phyloP scores from a whole-genome alignment of 1,139 yeast genomes.

The Geotrichum restrictum region DNA sequence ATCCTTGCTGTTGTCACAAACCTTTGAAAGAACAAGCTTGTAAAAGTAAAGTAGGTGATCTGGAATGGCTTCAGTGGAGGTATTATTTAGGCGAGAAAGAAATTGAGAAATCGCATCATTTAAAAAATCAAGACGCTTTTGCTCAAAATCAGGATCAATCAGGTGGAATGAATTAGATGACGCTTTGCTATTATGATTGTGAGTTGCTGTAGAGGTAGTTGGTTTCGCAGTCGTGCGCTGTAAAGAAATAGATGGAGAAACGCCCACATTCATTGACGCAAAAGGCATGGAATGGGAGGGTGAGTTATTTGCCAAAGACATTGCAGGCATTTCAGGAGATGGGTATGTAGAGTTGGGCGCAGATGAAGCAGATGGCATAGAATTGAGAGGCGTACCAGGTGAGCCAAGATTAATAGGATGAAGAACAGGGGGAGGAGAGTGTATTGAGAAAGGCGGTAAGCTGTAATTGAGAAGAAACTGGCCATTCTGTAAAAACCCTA shows the following conservation, averaged over 20 bases:
- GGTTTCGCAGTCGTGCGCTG: conserved; percentile 19
- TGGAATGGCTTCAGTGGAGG: conserved; percentile 29
- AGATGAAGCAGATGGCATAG: conserved; percentile 19
- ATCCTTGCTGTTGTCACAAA: conserved; percentile 21
- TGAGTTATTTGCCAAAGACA: conserved; percentile 23
- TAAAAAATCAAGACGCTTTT: conserved; percentile 24
- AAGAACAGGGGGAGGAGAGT: conserved; percentile 11
- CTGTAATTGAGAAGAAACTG: conserved; percentile 24
- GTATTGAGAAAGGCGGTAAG: conserved; percentile 1
- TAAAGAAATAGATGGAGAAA: conserved; percentile 18
- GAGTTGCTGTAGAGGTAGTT: conserved; percentile 7
- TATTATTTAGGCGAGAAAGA: conserved; percentile 27
- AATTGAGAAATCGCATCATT: conserved; percentile 23
- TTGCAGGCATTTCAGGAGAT: conserved; percentile 28
- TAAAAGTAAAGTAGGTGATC: conserved; percentile 27
- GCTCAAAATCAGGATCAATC: conserved; percentile 17
- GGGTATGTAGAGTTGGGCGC: conserved; percentile 28
- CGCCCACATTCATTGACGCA: conserved; percentile 2
- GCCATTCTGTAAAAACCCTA: conserved; percentile 31
- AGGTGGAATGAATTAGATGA: conserved; percentile 17
- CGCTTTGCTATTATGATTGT: conserved; percentile 7
- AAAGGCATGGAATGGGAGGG: conserved; percentile 8
- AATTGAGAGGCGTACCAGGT: conserved; percentile 13
- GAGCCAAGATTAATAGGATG: conserved; percentile 12
- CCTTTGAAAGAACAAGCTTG: conserved; percentile 26